These are phyloP conservation scores for Phytophthora uliginosa DNA, from an alignment of 352 stramenopile genomes.

Conservation along the genomic window DNA sequence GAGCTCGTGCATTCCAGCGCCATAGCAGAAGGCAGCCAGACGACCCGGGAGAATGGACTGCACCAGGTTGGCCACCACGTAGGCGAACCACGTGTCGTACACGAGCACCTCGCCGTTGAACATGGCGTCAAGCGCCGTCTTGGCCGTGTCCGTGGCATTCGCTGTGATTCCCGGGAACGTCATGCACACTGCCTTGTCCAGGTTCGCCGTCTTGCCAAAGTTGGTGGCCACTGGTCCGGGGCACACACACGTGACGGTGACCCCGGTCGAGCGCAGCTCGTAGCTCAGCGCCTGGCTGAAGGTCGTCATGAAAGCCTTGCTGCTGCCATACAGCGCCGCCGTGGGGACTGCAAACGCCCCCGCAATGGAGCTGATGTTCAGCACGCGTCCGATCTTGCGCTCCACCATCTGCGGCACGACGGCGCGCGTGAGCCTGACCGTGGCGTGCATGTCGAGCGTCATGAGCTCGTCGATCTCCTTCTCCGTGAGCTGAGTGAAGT, in stretches of 20 bases:
- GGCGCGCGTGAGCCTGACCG: conserved; percentile 67
- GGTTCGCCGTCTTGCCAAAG: conserved; percentile 56
- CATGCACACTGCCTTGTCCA: conserved; percentile 50
- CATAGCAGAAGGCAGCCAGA: conserved; percentile 33
- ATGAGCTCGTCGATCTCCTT: conserved; percentile 72
- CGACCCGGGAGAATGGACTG: conserved; percentile 43
- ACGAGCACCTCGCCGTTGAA: conserved; percentile 65
- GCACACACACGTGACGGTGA: conserved; percentile 87
- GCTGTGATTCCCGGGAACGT: conserved; percentile 45
- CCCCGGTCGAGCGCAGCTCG: conserved; percentile 76
- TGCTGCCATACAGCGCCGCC: conserved; percentile 81
- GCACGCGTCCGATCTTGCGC: conserved; percentile 72
- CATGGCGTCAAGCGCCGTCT: conserved; percentile 64
- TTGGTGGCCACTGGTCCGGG: conserved; percentile 80
- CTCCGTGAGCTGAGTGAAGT: conserved; percentile 53
- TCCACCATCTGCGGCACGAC: conserved; percentile 82
- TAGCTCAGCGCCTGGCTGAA: conserved; percentile 88
- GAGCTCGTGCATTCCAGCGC: conserved; percentile 45
- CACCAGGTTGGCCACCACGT: conserved; percentile 38
- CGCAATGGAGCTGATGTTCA: conserved; percentile 86
- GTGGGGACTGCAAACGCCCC: conserved; percentile 59
- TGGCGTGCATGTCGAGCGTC: conserved; percentile 73
- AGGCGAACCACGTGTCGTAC: conserved; percentile 64
- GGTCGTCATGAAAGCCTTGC: conserved; percentile 79
- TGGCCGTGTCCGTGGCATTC: conserved; percentile 65